A percentile compares a stretch with the other conserved stretches of the same genome.
Conservation (phyloP, 73 alveolate species). For the Tetrahymena borealis region DNA sequence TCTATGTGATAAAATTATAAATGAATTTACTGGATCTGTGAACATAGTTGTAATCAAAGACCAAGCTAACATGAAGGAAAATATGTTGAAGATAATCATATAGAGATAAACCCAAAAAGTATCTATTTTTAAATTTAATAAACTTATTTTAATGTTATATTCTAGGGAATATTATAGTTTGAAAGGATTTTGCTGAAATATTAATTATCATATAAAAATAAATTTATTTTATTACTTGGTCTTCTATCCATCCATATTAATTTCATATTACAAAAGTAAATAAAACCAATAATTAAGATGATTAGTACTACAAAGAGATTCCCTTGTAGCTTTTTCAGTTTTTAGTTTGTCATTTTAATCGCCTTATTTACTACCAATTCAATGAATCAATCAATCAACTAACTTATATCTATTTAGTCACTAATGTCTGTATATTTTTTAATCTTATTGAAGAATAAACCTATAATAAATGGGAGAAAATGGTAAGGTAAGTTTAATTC, state of each 20-base stretch:
- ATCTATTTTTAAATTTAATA: neutral
- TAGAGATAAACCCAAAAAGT: neutral
- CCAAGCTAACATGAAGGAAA: slow-evolving; percentile 66
- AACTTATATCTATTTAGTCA: neutral
- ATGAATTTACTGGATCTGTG: slow-evolving; percentile 95
- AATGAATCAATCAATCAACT: neutral
- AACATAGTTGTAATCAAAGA: slow-evolving; percentile 79
- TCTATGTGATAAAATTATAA: too few species aligned
- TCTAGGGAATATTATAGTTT: neutral
- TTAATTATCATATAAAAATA: neutral
- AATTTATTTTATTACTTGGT: neutral
- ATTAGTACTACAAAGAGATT: neutral
- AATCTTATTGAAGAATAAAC: too few species aligned
- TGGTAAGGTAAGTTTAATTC: too few species aligned
- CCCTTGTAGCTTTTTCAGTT: neutral
- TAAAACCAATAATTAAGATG: neutral
- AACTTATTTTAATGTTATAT: neutral
- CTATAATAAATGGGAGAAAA: too few species aligned
- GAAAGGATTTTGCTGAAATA: neutral
- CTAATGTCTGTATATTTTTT: too few species aligned
- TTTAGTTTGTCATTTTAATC: neutral
- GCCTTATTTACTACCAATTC: too few species aligned
- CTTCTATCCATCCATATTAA: neutral
- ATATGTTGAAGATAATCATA: neutral
- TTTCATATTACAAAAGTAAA: neutral